A percentile compares a stretch with the other conserved stretches of the same genome.
Evolutionary conservation across 202 grass and related monocot genomes (phyloP).

Genomic region (Sporobolus alterniflorus): DNA sequence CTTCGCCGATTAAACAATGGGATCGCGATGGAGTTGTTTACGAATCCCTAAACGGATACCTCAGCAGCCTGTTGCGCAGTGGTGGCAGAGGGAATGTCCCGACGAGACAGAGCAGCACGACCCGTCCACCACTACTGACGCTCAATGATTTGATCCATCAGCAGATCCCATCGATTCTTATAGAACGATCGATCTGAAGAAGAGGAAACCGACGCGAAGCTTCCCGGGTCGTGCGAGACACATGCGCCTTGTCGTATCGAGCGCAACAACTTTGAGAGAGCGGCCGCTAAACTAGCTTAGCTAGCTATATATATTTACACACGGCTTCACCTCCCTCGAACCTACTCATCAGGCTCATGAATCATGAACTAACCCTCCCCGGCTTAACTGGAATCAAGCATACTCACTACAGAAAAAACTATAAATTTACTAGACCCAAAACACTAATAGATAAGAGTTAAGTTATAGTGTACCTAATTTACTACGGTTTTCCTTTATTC

Average conservation of each 20-base stretch:
- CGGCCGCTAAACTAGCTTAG: not conserved
- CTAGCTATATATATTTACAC: not conserved
- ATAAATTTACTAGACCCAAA: no score
- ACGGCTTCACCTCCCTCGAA: not conserved
- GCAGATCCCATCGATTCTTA: slow-evolving; percentile 26
- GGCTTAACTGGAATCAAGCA: not conserved
- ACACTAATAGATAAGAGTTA: no score
- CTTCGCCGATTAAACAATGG: not conserved
- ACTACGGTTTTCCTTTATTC: no score
- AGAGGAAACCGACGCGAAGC: slow-evolving; percentile 43
- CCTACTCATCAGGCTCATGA: slow-evolving; percentile 15
- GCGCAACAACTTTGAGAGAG: no score
- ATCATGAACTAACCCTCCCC: not conserved
- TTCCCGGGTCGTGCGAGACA: slow-evolving; percentile 53
- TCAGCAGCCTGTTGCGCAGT: slow-evolving; percentile 7
- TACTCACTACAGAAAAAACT: no score
- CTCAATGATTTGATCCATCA: slow-evolving; percentile 46
- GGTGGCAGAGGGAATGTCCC: slow-evolving; percentile 65
- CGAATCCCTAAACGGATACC: slow-evolving; percentile 55
- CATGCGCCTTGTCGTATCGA: slow-evolving; percentile 46
- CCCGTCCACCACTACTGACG: not conserved
- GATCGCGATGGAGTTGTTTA: slow-evolving; percentile 33
- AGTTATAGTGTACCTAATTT: no score
- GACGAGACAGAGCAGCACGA: not conserved
- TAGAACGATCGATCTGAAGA: not conserved